Evolutionary conservation across 2,329 filamentous ascomycete genomes (phyloP), one percentile per base, ranked within the genome.

Genomic region (Cercospora berteroae): DNA sequence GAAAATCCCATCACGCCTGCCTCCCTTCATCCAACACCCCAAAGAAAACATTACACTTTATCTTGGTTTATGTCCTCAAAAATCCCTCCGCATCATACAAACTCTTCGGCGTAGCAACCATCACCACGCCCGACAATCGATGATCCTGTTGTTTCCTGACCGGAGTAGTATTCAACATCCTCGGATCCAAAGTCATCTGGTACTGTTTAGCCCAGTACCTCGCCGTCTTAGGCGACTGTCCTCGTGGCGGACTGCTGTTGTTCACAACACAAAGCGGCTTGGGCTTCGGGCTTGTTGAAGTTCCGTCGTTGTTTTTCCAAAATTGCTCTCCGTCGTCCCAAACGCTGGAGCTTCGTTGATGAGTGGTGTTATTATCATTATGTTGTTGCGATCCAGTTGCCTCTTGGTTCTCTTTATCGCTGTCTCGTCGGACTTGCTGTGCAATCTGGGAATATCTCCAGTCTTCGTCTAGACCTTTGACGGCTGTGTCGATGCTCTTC

Each of bases 51-150:
- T 18, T 48, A 48, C 4, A 5, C 10, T 36, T 36, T 36, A 13
- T 13, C 31, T 3, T 12, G 4, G 9, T 10, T 39, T 64, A 71
- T 25, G 70, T 69, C 67, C 61, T 74, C 72, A 79, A 72, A 70
- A 80, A 79, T 12, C 79, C 79, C 62, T 77, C 73, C n/a, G 69
- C 72, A 72, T 84, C 82, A 72, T 84, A 84, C 69, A 83, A 71
- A 74, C 82, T 84, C 62, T 74, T 80, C 39, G 81, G 81, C 58
- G 80, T 83, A n/a, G 75, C 75, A 57, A 65, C 59, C 27, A 67
- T 50, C 18, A 42, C 56, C 20, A 31, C 60, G 18, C 18, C 33
- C 12, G 48, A 52, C 20, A 52, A 56, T 27, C 29, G 27, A 27
- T 31, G 36, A 50, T 33, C 27, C 10, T 39, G 55, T 5, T 23